Evolutionary conservation across 2,329 filamentous ascomycete genomes (phyloP), one percentile per base, ranked within the genome.

Genomic region (Colletotrichum costaricense): DNA sequence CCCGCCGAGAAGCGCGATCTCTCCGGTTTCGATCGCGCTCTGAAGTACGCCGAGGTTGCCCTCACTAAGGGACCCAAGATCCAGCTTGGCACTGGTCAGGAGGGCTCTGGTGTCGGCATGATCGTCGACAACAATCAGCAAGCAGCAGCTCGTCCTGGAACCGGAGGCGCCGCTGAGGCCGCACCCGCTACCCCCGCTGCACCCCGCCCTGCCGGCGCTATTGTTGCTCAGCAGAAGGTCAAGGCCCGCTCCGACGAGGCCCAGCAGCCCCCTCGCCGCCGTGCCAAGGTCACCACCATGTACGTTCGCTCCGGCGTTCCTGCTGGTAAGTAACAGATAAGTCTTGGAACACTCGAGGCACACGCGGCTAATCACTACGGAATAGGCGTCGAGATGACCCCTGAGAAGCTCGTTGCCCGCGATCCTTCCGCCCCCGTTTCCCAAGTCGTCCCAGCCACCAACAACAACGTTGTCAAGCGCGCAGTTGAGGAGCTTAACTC

Each of bases 281-380:
- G 83, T 58, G 81, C 83, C 67, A 85, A 84, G 78, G 83, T 86
- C 69, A 86, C 85, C 59, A 85, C 84, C 74, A 86, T 86, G 84
- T 86, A 84, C 72, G 81, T 86, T 69, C 82, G 83, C 77, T 82
- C 84, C 55, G 85, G 84, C 67, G 79, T 86, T 67, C 84, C 84
- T 38, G 79, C 79, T 54, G 80, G 84, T 86, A 78, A 85, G 84
- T 82, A 52, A 35, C 38, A 14, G 52, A 28, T 35, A 24, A 30
- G 9, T 4, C 7, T 7, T 6, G 14, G 12, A 57, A 6, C 38
- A 5, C 8, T 35, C 4, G 5, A 28, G 19, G 49, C 11, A 22
- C n/a, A 0, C 35, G 42, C 38, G 30, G 30, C 65, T 75, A 22
- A 69, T 42, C 5, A 14, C 14, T 35, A 8, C 11, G 9, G 19